Base-by-base conservation (phyloP, 176 grass and related monocot genomes). In the Olyra latifolia region DNA sequence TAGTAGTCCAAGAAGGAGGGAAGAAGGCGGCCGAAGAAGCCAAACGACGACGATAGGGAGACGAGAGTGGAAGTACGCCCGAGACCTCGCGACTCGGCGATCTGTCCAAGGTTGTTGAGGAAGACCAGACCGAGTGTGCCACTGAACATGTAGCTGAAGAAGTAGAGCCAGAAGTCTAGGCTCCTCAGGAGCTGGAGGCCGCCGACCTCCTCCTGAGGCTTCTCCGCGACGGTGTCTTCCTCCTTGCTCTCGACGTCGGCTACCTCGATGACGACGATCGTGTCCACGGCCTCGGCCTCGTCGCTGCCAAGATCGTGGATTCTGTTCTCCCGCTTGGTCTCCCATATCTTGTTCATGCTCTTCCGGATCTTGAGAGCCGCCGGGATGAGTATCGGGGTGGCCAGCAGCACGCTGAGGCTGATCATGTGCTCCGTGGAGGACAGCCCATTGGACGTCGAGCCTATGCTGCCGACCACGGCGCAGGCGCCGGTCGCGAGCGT, bases 81-180 rank as follows among this genome's bases (percentile, higher is more conserved):
- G 50, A 93, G 69, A 50, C 87, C 86, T 56, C 97, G 83, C 35
- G 97, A 99, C 82, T 96, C 93, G 5, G 97, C 93, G 10, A 99
- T 99, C 77, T 99, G 97, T 1, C 97, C 97, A 5, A 99, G 74
- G 45, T 99, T 99, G 85, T 99, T 95, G 27, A 95, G 75, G 86
- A 99, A 99, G 50, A 99, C 97, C 71, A 99, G 62, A 0, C 97
- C 97, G 42, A 99, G 80, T 4, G 97, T 96, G 40, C 84, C 97
- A 76, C 97, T 99, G 78, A 95, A 99, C 97, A 99, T 91, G 84
- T 99, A 99, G 82, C 97, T 93, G 79, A 91, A 91, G 66, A 96
- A 99, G 69, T 99, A 99, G 77, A 99, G 81, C 97, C 97, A 99
- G 64, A 99, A 99, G 79, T 99, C 85, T 1, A 81, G 65, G 43